Conservation (phyloP, 148 eudicot species). For the Rhododendron simsii region DNA sequence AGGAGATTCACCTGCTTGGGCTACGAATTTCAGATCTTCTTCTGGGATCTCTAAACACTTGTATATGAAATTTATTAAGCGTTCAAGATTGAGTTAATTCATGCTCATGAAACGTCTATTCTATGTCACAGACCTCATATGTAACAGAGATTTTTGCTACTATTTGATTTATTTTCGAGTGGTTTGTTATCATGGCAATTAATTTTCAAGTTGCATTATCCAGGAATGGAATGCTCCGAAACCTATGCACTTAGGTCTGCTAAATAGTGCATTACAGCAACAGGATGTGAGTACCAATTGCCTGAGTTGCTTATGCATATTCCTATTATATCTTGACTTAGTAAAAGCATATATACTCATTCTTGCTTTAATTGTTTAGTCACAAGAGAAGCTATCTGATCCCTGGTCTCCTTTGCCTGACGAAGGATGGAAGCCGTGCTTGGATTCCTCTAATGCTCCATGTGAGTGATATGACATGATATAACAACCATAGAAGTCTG, state of each 20-base stretch:
- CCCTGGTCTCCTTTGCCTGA: conserved; percentile 76
- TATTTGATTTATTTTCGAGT: background rate
- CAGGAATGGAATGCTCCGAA: conserved; percentile 81
- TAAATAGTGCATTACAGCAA: conserved; percentile 70
- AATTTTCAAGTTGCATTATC: conserved; percentile 15
- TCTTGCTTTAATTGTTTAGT: conserved; percentile 32
- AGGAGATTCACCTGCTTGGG: background rate
- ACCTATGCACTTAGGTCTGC: conserved; percentile 68
- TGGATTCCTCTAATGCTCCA: conserved; percentile 28
- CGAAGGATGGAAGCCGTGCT: conserved; percentile 85
- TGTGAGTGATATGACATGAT: conserved; percentile 40
- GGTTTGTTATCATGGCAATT: background rate
- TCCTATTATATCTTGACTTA: background rate
- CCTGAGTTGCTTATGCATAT: conserved; percentile 1
- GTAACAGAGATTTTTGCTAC: background rate
- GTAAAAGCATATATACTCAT: background rate
- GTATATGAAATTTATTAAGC: background rate
- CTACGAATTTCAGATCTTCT: background rate
- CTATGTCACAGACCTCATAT: background rate
- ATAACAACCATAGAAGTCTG: background rate
- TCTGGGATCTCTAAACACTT: conserved; percentile 1
- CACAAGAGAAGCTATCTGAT: conserved; percentile 56
- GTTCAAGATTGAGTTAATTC: background rate
- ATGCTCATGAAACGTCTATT: background rate
- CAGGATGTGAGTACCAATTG: conserved; percentile 54